Evolutionary conservation across 2,329 filamentous ascomycete species (phyloP), one percentile per base, ranked within the genome.

Genomic region (Colletotrichum nymphaeae): DNA sequence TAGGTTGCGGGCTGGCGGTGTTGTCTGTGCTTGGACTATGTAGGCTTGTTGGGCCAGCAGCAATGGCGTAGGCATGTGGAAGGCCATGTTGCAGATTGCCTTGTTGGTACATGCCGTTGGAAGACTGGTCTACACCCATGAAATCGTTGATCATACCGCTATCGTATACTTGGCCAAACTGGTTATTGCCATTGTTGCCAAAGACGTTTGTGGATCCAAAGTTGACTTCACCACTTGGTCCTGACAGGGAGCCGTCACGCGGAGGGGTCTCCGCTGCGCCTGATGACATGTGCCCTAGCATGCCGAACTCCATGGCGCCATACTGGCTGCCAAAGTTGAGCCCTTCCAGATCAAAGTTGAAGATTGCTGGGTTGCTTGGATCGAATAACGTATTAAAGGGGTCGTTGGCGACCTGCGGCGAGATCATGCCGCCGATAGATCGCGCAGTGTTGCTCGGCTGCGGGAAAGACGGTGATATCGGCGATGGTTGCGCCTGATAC

Each of bases 291-390:
- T 98, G 96, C 32, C 95, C 95, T 0, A 99, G 90, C 90, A 98
- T 98, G 67, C 95, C 94, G 81, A 98, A 98, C 82, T 98, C 97
- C 82, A 98, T 88, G 22, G 95, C 96, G 73, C 95, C 96, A 80
- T 98, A 99, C 76, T 97, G 95, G 80, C 97, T 98, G 69, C 95
- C 95, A 82, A 98, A 99, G 81, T 97, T 97, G 81, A 98, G 89
- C 72, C 95, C 95, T 68, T 97, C 95, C 12, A 98, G 90, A 81
- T 98, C 95, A 82, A 98, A 98, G 81, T 98, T 98, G 88, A 97
- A 98, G 68, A 98, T 85, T 0, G 95, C 94, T 4, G 95, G 95
- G 80, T 98, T 97, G 80, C 94, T 97, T 0, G 95, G 94, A 77
- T 98, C 95, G 79, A 98, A 98, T 35, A 97, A 88, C 68, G 89